Evolutionary conservation across 495 filamentous ascomycete genomes (phyloP), one percentile per base, ranked within the genome.

Genomic region (Extremus antarcticus): DNA sequence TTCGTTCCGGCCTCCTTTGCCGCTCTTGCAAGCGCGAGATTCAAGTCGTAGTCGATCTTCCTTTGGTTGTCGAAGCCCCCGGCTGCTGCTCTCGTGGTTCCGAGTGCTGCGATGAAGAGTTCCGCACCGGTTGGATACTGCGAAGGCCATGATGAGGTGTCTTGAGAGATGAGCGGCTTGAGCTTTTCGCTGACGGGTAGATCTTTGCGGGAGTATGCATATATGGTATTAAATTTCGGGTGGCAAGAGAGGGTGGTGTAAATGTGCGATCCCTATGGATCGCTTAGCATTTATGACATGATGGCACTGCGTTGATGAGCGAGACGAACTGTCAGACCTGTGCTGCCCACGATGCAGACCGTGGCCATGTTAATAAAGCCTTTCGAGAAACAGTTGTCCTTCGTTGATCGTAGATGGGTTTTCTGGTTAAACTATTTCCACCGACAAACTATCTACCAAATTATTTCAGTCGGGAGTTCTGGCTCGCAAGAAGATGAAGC

Each of bases 31-130:
- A 74, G 72, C 43, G 71, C 70, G 21, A 75, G 57, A 59, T 70
- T 72, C 40, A 74, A 63, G 56, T 77, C 74, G 55, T 73, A 62
- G 65, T 78, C 76, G 62, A 78, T 78, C 45, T 71, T 71, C 60
- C 71, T 70, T 55, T 78, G 76, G n/a, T 68, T 66, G 43, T 71
- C 62, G 53, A 77, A 41, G 25, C 73, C 63, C 22, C 76, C 76
- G 15, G 76, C 74, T 21, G 59, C 55, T 2, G 69, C 71, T 56
- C 66, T 25, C 9, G 54, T 61, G 2, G 54, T 57, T 25, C 59
- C 59, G 9, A 61, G 55, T 11, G 50, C 49, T 39, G 74, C 75
- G 65, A 78, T 68, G 59, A 78, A 68, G 39, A 73, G n/a, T 7
- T 40, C 2, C 0, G 63, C 49, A 32, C 65, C 64, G 17, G 65